phyloP scores from a whole-genome alignment of 1,284 basidiomycete genomes.

The Malassezia japonica region DNA sequence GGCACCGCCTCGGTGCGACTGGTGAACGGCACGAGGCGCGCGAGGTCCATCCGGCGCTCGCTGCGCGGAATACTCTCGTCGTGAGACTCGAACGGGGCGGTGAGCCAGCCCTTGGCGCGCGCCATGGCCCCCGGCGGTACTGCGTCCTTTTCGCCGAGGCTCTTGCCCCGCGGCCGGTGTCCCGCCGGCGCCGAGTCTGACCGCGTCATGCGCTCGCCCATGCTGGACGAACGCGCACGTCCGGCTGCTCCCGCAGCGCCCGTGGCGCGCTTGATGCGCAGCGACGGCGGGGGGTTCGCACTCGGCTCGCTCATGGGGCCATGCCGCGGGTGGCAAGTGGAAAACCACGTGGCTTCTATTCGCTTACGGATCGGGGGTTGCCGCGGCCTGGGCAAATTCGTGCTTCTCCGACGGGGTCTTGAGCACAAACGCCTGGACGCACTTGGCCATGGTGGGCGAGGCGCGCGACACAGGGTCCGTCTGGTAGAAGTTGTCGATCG shows the following conservation, averaged over 20 bases:
- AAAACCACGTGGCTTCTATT: constrained; percentile 2
- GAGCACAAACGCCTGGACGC: constrained; percentile 24
- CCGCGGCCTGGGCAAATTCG: neutral
- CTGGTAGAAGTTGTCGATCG: constrained; percentile 89
- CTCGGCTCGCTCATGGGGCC: neutral
- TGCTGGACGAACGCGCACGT: neutral
- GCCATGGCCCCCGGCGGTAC: no score
- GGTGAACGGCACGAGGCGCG: no score
- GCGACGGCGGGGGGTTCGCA: neutral
- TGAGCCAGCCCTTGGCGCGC: no score
- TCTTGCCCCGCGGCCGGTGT: no score
- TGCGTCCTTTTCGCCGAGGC: no score
- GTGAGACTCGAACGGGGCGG: no score
- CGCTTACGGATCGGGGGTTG: neutral
- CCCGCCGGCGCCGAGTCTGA: no score
- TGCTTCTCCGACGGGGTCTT: constrained; percentile 17
- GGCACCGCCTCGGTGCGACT: no score
- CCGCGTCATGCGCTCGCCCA: no score
- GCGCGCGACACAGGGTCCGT: constrained; percentile 64
- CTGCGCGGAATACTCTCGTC: no score
- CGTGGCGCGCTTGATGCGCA: neutral
- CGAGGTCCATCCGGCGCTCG: no score
- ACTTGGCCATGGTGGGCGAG: constrained; percentile 48
- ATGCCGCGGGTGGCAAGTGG: no score
- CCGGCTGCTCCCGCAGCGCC: neutral